Base-by-base conservation (phyloP, 331 rosid genomes). In the Quercus lobata region DNA sequence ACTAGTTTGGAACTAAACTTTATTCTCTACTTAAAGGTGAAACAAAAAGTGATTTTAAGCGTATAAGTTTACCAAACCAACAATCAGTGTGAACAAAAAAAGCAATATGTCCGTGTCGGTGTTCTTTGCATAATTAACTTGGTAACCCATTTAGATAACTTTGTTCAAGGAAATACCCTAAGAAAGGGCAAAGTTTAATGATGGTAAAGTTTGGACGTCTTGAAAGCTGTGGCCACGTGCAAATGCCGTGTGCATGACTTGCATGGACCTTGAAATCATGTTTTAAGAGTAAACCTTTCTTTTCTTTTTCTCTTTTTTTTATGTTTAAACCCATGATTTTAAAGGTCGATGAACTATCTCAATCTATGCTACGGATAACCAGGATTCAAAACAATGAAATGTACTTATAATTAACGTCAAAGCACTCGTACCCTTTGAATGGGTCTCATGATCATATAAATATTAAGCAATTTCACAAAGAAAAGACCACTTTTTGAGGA, bases 171-270 rank as follows among this genome's bases (percentile, higher is more conserved):
- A 60, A 60, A 57, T 60, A 15, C 66, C 16, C 16, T 4, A 11
- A 21, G 34, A 11, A 24, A 15, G 5, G 66, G 54, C 54, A 14
- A 24, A 14, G 66, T 22, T 22, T 60, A 60, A 60, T 4, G 30
- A 24, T 21, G 7, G n/a, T 16, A 68, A 30, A 68, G 25, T 3
- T 25, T 3, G 49, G 35, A 11, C 5, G 53, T 35, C 52, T 68
- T 68, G 27, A 63, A 63, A 63, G 70, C 70, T 63, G 70, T 29
- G 44, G 70, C 11, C 70, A 63, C 44, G 70, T 29, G 70, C 69
- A 62, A 14, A 12, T 62, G 69, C n/a, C 19, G 69, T 25, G 41
- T 62, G 41, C 70, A 62, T 62, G 66, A 8, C 32, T 60, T 60
- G 66, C 66, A 60, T 60, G 66, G 7, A 60, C 4, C 66, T 24